Conservation (phyloP, 257 asterid genomes). For the Fraxinus anomala region DNA sequence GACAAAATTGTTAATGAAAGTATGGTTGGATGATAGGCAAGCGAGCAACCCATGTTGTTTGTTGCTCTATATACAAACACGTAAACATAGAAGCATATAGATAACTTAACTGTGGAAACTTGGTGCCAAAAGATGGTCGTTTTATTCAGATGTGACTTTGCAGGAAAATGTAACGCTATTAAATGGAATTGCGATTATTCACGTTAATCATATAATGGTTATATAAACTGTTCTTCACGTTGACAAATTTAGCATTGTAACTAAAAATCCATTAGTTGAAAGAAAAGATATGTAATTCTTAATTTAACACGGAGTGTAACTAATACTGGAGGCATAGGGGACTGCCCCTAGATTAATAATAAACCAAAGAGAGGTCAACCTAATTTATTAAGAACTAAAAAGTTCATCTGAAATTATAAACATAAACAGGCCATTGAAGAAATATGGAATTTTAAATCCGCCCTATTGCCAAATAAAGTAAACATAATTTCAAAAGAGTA, state of each 20-base stretch:
- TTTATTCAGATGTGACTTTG: background rate
- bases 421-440: slow-evolving; percentile 18
- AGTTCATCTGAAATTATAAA: slow-evolving; percentile 18
- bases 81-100: background rate
- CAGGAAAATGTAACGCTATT: background rate
- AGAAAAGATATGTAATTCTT: slow-evolving; percentile 9
- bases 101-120: background rate
- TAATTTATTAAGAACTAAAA: background rate
- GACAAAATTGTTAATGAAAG: background rate
- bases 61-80: background rate
- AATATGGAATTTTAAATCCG: slow-evolving; percentile 23
- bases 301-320: slow-evolving; percentile 3
- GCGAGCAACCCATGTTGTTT: background rate
- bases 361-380: slow-evolving; percentile 1
- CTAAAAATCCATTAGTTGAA: slow-evolving; percentile 9
- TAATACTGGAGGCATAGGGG: slow-evolving; percentile 12
- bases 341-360: slow-evolving; percentile 2
- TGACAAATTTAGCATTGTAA: background rate
- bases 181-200: background rate
- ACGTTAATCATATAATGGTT: background rate
- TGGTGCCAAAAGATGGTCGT: background rate
- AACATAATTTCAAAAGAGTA: slow-evolving; percentile 34
- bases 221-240: background rate
- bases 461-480: slow-evolving; percentile 27
- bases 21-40: background rate